Evolutionary conservation across 1,284 basidiomycete species (phyloP), one percentile per base, ranked within the genome.

Genomic region (Sanguinoderma infundibulare): DNA sequence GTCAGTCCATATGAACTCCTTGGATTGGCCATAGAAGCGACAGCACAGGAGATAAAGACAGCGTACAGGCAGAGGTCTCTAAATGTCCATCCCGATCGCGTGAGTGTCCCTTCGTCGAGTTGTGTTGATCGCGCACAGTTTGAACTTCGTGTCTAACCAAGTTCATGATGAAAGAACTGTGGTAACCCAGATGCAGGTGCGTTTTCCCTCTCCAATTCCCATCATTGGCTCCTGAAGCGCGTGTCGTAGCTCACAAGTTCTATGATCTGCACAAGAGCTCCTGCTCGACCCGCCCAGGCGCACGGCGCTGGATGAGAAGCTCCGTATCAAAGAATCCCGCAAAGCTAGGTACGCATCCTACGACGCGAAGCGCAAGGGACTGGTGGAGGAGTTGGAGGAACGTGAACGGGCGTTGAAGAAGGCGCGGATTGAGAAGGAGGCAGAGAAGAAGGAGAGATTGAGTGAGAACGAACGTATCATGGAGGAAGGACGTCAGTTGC

Each of bases 11-110:
- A 96, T 73, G 87, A 90, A 57, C 78, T 95, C 1, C 81, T 98
- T 0, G 86, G 82, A 1, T 67, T 97, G 30, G 78, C 80, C 3
- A 66, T 82, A 10, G 89, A 91, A 57, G 86, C 93, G 7, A 90
- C 89, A 5, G 94, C 96, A 60, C 84, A 86, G 57, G 93, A 96
- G 62, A 92, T 98, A 65, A 86, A 89, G 67, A 90, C 87, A 10
- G 93, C 95, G 1, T 98, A 94, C 70, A 82, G 94, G 44, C 86
- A 93, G 67, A 81, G 87, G 42, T 95, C 93, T 4, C 81, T 95
- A 62, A 95, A 92, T 78, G 92, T 93, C 55, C 95, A 96, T 80
- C 95, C 94, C 20, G 94, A 96, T 75, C 86, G 91, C 72, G 92
- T 89, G 69, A 71, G 85, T 87, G 53, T 57, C 71, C 74, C 42